Base-by-base conservation (phyloP, 805 yeast species). In the Pichia phayaonensis region DNA sequence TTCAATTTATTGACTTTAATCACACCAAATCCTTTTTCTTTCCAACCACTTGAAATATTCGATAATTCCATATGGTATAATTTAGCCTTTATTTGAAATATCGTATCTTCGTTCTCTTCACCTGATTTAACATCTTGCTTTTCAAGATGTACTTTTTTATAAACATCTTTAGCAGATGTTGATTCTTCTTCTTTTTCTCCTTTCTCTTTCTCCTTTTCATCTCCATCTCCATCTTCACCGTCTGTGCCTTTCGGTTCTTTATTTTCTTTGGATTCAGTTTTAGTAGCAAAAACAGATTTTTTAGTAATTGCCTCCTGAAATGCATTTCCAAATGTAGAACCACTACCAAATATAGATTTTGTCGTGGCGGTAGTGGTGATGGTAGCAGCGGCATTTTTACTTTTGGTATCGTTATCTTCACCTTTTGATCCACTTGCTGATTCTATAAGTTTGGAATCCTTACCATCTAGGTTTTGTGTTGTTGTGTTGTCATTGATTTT, bases 1-100 rank as follows among this genome's bases (percentile, higher is more conserved):
- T 51, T 46, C 26, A 64, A 51, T 47, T 61, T 57, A 66, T 94
- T 92, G 24, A 94, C 76, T 62, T 88, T 96, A n/a, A 94, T 69
- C 5, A 80, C 76, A 2, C 99, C 99, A 41, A 86, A 74, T 23
- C 99, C 99, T 61, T 94, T 80, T 67, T 94, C 99, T 64, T 88
- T 94, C 99, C 99, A 94, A 2, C 97, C 97, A 18, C 76, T 80
- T 10, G 76, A 64, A 4, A 85, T 72, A 38, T 81, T 76, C 0
- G 83, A 70, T 29, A 90, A 70, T 59, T 86, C 86, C 58, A 88
- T 69, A 29, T 79, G 81, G 63, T 90, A 94, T 26, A 94, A 70
- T 61, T 90, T 88, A 4, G 95, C 88, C 45, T 84, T 81, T 39
- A 85, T 76, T 42, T 80, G 79, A 64, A 79, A 87, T 8, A 83